Conservation (phyloP, 768 basidiomycete genomes). For the Podaxis pistillaris region DNA sequence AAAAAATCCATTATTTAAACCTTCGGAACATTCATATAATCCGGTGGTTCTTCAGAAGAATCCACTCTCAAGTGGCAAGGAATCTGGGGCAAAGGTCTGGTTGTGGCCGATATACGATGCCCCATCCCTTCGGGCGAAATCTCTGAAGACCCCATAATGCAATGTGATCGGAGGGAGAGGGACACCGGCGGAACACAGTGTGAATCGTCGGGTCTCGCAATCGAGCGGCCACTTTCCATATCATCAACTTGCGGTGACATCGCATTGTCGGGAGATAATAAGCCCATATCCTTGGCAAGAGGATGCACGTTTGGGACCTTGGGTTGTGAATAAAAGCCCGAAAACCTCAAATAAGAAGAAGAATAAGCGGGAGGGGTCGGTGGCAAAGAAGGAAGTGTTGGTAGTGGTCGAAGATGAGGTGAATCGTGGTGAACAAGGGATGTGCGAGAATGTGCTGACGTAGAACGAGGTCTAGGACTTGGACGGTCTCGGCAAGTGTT, state of each 20-base stretch:
- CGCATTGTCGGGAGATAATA: no score
- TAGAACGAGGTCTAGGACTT: not conserved
- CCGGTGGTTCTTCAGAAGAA: not conserved
- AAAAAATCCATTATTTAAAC: not conserved
- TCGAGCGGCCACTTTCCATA: not conserved
- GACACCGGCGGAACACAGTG: not conserved
- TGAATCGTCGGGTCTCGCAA: not conserved
- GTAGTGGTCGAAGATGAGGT: not conserved
- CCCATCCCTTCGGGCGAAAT: not conserved
- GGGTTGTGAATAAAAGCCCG: no score
- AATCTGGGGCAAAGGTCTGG: not conserved
- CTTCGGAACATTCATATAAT: not conserved
- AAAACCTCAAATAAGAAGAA: not conserved
- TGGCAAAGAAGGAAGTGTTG: not conserved
- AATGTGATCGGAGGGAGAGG: not conserved
- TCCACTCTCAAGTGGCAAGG: not conserved
- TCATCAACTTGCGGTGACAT: not conserved
- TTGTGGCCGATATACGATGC: not conserved
- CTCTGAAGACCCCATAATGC: not conserved
- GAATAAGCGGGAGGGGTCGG: not conserved
- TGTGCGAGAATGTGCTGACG: not conserved
- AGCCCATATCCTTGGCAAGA: no score
- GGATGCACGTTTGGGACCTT: no score
- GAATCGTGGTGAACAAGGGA: not conserved
- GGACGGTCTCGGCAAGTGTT: not conserved